phyloP scores from a whole-genome alignment of 768 basidiomycete genomes.

The Collybiopsis confluens region DNA sequence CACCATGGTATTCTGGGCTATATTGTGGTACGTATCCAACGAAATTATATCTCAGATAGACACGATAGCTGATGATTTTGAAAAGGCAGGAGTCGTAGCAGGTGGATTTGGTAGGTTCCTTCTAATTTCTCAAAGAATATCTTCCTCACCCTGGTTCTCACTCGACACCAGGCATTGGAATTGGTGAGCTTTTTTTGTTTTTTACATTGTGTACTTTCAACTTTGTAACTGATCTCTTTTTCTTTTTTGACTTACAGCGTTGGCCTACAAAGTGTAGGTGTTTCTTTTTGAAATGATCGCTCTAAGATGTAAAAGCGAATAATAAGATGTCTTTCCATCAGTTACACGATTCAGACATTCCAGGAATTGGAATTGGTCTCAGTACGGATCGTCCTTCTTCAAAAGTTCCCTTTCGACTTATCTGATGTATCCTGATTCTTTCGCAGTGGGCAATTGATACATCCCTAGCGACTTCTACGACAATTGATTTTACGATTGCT shows the following conservation, averaged over 20 bases:
- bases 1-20: slow-evolving; percentile 33
- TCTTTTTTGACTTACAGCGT: slow-evolving; percentile 16
- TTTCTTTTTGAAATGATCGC: not conserved
- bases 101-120: slow-evolving; percentile 33
- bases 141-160: too few species aligned
- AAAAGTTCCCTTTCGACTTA: not conserved
- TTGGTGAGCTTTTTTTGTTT: slow-evolving; percentile 18
- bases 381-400: slow-evolving; percentile 18
- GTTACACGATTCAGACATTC: slow-evolving; percentile 29
- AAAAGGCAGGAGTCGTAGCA: slow-evolving; percentile 28
- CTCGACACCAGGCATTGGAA: slow-evolving; percentile 25
- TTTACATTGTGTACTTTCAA: not conserved
- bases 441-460: slow-evolving; percentile 38
- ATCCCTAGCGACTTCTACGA: slow-evolving; percentile 36
- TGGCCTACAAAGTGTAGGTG: slow-evolving; percentile 33
- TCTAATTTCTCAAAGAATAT: too few species aligned
- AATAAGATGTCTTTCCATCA: slow-evolving; percentile 9
- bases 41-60: not conserved
- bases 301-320: not conserved
- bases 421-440: not conserved
- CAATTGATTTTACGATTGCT: slow-evolving; percentile 40
- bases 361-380: slow-evolving; percentile 24
- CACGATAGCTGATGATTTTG: not conserved
- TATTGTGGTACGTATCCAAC: slow-evolving; percentile 24
- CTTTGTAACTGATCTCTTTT: not conserved